Evolutionary conservation across 805 yeast species (phyloP).

Genomic region (Schwanniomyces sp.): DNA sequence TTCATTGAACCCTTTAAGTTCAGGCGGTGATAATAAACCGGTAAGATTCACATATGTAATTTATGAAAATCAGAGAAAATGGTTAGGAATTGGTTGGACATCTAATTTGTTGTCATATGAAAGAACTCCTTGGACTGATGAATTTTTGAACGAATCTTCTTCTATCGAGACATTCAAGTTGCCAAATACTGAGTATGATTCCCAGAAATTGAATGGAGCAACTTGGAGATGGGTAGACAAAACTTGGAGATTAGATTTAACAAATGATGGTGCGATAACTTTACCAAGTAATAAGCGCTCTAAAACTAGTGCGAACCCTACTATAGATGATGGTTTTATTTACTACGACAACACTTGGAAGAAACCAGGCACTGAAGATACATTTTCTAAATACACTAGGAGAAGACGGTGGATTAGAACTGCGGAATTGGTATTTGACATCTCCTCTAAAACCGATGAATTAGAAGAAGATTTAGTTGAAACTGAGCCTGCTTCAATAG

Average conservation of each 20-base stretch:
- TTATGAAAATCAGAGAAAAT: constrained; percentile 92
- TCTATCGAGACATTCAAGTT: constrained; percentile 75
- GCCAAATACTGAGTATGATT: constrained; percentile 62
- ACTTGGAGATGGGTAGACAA: constrained; percentile 95
- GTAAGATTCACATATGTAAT: constrained; percentile 88
- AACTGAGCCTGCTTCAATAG: neutral
- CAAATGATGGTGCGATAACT: constrained; percentile 84
- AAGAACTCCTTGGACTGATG: constrained; percentile 97
- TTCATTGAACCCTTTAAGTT: constrained; percentile 17
- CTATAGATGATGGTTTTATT: constrained; percentile 79
- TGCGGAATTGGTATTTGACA: constrained; percentile 68
- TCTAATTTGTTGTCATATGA: constrained; percentile 87
- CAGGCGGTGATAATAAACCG: constrained; percentile 33
- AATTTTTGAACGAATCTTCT: constrained; percentile 81
- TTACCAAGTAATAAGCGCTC: constrained; percentile 58
- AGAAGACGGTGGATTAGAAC: constrained; percentile 95
- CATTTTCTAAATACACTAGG: constrained; percentile 88
- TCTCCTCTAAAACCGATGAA: neutral
- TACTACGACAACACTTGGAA: constrained; percentile 95
- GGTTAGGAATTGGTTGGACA: constrained; percentile 99
- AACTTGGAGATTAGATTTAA: constrained; percentile 86
- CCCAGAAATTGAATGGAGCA: constrained; percentile 57
- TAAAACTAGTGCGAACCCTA: constrained; percentile 67
- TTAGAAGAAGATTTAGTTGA: neutral
- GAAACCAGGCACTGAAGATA: constrained; percentile 82